Evolutionary conservation across 257 asterid genomes (phyloP).

Genomic region (Solanum pinnatisectum): DNA sequence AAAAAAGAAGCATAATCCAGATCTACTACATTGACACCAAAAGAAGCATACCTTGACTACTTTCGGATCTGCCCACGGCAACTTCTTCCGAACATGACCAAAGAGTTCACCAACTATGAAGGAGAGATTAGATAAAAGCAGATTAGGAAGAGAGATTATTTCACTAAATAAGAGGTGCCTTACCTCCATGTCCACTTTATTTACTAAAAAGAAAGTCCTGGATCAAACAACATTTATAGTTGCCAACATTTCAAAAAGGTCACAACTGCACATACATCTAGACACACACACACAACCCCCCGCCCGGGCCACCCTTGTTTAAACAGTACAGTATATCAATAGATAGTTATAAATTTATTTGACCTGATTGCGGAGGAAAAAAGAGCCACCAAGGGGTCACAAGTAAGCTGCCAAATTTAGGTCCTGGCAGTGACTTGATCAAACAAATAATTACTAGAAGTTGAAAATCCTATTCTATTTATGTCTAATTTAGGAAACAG

Average conservation of each 20-base stretch:
- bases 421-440: neutral
- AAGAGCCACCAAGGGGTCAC: neutral
- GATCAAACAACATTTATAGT: neutral
- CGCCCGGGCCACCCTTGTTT: neutral
- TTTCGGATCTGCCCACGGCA: conserved; percentile 93
- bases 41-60: conserved; percentile 53
- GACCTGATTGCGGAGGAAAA: neutral
- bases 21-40: neutral
- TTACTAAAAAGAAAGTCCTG: neutral
- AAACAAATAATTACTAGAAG: neutral
- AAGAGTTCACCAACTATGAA: conserved; percentile 75
- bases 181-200: neutral
- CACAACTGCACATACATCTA: neutral
- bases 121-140: neutral
- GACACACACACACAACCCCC: too few species aligned
- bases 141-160: neutral
- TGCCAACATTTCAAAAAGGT: neutral
- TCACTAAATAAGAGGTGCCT: neutral
- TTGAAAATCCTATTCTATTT: too few species aligned
- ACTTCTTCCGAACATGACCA: conserved; percentile 68
- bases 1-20: neutral
- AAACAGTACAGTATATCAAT: neutral
- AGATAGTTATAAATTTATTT: neutral
- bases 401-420: neutral
- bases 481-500: too few species aligned